Percentiles rank a stretch among this genome's conserved stretches.
These are phyloP conservation scores for Kodamaea fukazawae DNA, from an alignment of 805 yeast genomes.

Conservation along the genomic window DNA sequence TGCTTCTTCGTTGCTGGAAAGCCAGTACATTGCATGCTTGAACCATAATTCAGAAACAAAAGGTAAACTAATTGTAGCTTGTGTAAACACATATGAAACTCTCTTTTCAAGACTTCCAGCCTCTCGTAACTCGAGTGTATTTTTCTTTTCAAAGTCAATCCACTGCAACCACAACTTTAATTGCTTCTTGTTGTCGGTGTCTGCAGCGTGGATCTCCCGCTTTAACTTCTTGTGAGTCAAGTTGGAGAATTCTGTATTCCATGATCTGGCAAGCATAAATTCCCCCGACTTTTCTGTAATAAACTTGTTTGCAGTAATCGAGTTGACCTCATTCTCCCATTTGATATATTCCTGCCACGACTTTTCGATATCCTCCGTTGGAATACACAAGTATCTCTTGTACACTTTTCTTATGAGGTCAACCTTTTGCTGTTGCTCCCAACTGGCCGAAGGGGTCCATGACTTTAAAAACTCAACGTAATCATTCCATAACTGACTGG, in stretches of 20 bases:
- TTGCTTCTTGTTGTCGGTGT: conserved; percentile 37
- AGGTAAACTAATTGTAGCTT: conserved; percentile 59
- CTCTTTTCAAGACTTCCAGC: conserved; percentile 49
- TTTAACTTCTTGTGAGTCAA: conserved; percentile 49
- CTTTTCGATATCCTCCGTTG: conserved; percentile 68
- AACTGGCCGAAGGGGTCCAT: conserved; percentile 75
- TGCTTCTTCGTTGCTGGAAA: conserved; percentile 33
- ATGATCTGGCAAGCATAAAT: conserved; percentile 83
- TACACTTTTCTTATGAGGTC: conserved; percentile 74
- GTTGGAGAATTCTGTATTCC: conserved; percentile 67
- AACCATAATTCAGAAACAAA: conserved; percentile 79
- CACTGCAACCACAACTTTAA: conserved; percentile 63
- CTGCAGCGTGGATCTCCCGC: conserved; percentile 35
- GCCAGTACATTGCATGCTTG: conserved; percentile 46
- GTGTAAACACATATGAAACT: conserved; percentile 67
- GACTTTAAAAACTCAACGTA: conserved; percentile 73
- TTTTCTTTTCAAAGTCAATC: conserved; percentile 76
- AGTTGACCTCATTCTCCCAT: conserved; percentile 78
- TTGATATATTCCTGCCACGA: conserved; percentile 78
- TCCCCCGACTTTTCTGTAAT: conserved; percentile 78
- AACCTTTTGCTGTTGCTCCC: conserved; percentile 81
- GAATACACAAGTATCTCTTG: conserved; percentile 68
- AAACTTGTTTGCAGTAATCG: conserved; percentile 77
- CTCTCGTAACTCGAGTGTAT: conserved; percentile 60
- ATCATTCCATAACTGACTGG: conserved; percentile 76